These are phyloP conservation scores for Laguncularia racemosa DNA, from an alignment of 345 rosid species.

Conservation along the genomic window DNA sequence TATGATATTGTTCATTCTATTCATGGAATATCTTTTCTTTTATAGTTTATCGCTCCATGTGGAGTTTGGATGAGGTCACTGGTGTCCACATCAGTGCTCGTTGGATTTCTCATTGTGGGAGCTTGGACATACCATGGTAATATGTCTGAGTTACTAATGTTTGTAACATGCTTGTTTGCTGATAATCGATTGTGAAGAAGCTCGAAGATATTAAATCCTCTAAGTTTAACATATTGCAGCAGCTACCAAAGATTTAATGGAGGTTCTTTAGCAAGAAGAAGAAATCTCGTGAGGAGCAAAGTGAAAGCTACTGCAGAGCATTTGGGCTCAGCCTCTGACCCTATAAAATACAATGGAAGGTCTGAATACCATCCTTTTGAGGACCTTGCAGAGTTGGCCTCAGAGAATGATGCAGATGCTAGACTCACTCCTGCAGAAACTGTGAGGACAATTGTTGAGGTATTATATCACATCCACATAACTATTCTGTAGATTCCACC, in stretches of 20 bases:
- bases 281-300: constrained; percentile 32
- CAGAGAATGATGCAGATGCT: constrained; percentile 32
- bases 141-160: background rate
- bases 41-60: constrained; percentile 43
- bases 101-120: constrained; percentile 28
- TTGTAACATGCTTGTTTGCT: background rate
- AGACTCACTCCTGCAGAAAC: constrained; percentile 70
- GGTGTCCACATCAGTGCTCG: constrained; percentile 30
- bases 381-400: constrained; percentile 48
- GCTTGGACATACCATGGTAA: constrained; percentile 44
- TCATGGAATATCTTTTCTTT: constrained; percentile 1
- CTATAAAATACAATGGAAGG: constrained; percentile 42
- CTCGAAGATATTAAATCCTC: background rate
- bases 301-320: constrained; percentile 56
- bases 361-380: constrained; percentile 73
- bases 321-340: constrained; percentile 52
- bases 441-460: constrained; percentile 82
- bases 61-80: constrained; percentile 39
- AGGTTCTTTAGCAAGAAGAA: constrained; percentile 28
- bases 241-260: constrained; percentile 30
- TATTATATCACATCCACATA: constrained; percentile 33
- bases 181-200: background rate
- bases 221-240: constrained; percentile 27
- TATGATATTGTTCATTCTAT: too few species aligned
- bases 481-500: background rate